Evolutionary conservation across 2,329 filamentous ascomycete species (phyloP).

Genomic region (Fusarium sp.): DNA sequence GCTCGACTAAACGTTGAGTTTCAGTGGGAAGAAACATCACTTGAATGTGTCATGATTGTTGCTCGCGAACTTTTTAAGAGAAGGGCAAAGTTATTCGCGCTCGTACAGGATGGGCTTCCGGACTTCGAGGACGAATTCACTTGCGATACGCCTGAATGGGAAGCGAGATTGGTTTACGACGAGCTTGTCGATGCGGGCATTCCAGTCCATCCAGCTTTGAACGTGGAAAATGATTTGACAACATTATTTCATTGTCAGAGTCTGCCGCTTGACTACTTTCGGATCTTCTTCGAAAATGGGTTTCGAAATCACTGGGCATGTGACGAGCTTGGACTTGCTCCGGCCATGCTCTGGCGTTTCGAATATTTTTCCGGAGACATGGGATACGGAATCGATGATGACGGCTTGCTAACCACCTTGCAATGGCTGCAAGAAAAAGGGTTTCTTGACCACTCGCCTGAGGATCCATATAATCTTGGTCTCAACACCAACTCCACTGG

Average conservation of each 20-base stretch:
- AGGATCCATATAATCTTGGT: neutral
- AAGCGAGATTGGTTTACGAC: neutral
- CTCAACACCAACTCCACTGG: neutral
- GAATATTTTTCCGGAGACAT: fast-evolving
- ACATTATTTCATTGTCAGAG: neutral
- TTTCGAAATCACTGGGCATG: neutral
- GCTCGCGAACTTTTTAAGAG: neutral
- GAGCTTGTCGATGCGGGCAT: neutral
- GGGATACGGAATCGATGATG: fast-evolving
- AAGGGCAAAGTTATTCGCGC: neutral
- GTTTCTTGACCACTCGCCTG: neutral
- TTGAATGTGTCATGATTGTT: neutral
- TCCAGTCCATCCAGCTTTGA: neutral
- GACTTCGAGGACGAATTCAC: neutral
- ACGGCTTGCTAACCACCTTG: neutral
- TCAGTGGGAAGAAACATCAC: neutral
- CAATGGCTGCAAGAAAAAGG: neutral
- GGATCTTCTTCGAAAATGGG: neutral
- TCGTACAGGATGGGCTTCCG: neutral
- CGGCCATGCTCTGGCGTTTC: neutral
- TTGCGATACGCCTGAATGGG: neutral
- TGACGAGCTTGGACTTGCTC: neutral
- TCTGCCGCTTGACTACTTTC: neutral
- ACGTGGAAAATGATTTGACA: neutral
- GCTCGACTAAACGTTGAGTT: neutral